Evolutionary conservation across 2,329 filamentous ascomycete genomes (phyloP), one percentile per base, ranked within the genome.

Genomic region (Cordyceps tenuipes): DNA sequence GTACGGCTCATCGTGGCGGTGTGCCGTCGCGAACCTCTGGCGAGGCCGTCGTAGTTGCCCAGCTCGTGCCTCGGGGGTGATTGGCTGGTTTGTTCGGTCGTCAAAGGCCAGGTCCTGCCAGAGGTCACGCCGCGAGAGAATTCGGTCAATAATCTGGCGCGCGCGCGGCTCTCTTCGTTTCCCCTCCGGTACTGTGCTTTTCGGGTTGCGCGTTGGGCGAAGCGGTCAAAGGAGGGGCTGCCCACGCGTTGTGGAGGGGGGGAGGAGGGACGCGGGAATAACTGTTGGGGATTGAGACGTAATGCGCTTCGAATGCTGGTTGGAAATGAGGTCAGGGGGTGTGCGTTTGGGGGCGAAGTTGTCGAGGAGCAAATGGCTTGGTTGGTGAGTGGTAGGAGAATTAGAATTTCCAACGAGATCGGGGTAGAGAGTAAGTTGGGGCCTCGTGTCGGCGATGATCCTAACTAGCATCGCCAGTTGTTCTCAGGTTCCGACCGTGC

Each of bases 1-100:
- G 90, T 81, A 70, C 84, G 83, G 78, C 83, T 87, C 89, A 92
- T 92, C 65, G 70, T 69, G 67, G 62, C 57, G 60, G 51, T 59
- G 55, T 57, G 59, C 19, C 50, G 19, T 36, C 21, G 54, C 57
- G 46, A 23, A 39, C 39, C 41, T 34, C 49, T 39, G 43, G 47
- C 54, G 65, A 43, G 26, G 31, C 34, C 34, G 34, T 55, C 41
- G 10, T 41, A 31, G 51, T 41, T 43, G 51, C 21, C 3, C 34
- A 17, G 26, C 15, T 50, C 10, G 51, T 29, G 58, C 31, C 41
- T 26, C 43, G 31, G n/a, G 17, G 26, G 19, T 6, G 19, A 19
- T 4, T 17, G n/a, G 5, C n/a, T 7, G 5, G 29, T 13, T 31
- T 52, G 34, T 39, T 36, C 34, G 34, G 31, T 58, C 55, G 46